Conservation (phyloP, 129 eudicot genomes). For the Apium graveolens region DNA sequence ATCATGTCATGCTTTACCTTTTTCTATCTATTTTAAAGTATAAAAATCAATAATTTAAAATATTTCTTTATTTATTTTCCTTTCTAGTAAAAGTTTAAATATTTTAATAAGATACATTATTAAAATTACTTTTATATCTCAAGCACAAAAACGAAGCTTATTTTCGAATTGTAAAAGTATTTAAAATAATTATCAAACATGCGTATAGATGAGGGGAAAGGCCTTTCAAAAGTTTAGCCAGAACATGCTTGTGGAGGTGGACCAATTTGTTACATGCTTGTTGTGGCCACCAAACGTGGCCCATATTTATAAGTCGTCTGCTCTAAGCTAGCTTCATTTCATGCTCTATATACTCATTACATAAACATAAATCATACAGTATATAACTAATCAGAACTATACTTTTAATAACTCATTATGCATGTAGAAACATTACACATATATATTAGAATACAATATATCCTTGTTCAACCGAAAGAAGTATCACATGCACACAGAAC, state of each 20-base stretch:
- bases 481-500: neutral
- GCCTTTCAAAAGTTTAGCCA: neutral
- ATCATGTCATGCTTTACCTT: too few relatives aligned
- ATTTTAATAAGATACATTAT: too few relatives aligned
- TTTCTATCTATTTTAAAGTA: too few relatives aligned
- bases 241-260: constrained; percentile 3
- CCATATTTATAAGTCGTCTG: neutral
- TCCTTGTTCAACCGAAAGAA: neutral
- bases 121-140: too few relatives aligned
- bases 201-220: neutral
- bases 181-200: neutral
- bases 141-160: too few relatives aligned
- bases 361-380: neutral
- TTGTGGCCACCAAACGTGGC: neutral
- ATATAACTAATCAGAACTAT: neutral
- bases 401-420: neutral
- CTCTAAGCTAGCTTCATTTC: constrained; percentile 1
- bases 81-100: too few relatives aligned
- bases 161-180: too few relatives aligned
- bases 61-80: too few relatives aligned
- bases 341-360: constrained; percentile 5
- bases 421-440: neutral
- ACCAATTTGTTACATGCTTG: constrained; percentile 4
- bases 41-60: too few relatives aligned
- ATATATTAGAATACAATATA: neutral